These are phyloP conservation scores for Monosporozyma servazzii DNA, from an alignment of 805 yeast species.

Conservation along the genomic window DNA sequence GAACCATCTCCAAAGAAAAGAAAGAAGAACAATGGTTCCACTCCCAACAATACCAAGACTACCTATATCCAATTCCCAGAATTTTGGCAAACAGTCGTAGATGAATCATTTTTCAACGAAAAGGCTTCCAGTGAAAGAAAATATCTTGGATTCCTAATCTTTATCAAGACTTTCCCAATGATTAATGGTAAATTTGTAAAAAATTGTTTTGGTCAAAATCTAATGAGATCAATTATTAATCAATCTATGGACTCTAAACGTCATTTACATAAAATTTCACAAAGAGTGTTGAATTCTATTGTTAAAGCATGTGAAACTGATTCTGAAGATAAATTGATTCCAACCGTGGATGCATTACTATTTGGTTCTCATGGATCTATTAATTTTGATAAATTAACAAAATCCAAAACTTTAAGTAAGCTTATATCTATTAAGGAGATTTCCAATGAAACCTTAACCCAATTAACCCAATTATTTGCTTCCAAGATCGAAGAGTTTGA, in stretches of 20 bases:
- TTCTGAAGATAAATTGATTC: constrained; percentile 28
- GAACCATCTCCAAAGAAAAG: constrained; percentile 32
- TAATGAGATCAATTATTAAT: constrained; percentile 64
- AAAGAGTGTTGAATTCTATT: constrained; percentile 38
- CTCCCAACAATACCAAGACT: constrained; percentile 14
- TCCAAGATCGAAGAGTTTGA: constrained; percentile 2
- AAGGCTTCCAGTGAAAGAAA: constrained; percentile 80
- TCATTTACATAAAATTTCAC: constrained; percentile 57
- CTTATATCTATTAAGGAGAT: constrained; percentile 25
- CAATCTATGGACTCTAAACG: constrained; percentile 64
- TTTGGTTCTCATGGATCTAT: constrained; percentile 45
- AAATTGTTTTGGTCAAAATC: constrained; percentile 48
- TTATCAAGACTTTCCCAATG: constrained; percentile 38
- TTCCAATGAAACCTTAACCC: constrained; percentile 17
- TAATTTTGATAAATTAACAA: constrained; percentile 70
- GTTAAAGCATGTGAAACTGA: constrained; percentile 32
- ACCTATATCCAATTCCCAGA: constrained; percentile 39
- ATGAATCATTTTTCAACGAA: constrained; percentile 68
- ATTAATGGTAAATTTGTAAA: constrained; percentile 16
- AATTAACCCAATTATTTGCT: constrained; percentile 14
- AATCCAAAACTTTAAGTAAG: constrained; percentile 52
- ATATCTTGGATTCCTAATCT: constrained; percentile 74
- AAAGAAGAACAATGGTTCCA: constrained; percentile 28
- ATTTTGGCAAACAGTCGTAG: constrained; percentile 74
- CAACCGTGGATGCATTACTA: constrained; percentile 30